Percentiles rank a stretch among this genome's conserved stretches.
Conservation (phyloP, 1,284 basidiomycete genomes). For the Ustilago tritici region DNA sequence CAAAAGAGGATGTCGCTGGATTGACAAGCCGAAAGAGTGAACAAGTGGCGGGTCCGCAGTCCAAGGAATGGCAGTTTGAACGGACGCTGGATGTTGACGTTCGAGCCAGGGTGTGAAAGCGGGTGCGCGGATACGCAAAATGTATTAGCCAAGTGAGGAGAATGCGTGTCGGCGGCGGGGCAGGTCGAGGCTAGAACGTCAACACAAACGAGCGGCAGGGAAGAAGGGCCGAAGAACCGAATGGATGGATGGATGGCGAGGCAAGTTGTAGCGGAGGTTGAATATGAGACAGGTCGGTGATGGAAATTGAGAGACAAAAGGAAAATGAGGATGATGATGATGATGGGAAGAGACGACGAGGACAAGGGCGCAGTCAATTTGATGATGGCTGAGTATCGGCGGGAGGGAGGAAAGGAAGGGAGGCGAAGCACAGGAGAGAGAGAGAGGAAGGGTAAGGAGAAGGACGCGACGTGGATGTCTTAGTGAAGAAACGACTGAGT, state of each 20-base stretch:
- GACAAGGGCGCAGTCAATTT: not conserved
- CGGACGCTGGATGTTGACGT: constrained; percentile 13
- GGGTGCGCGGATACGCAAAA: not conserved
- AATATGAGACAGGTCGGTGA: constrained; percentile 26
- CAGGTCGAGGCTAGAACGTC: not conserved
- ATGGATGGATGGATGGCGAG: constrained; percentile 24
- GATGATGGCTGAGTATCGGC: not conserved
- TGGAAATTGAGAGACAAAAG: constrained; percentile 18
- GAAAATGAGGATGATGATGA: constrained; percentile 1
- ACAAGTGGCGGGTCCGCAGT: not conserved
- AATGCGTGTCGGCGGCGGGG: not conserved
- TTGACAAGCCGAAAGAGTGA: constrained; percentile 6
- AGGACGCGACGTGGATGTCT: not conserved
- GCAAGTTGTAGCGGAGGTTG: constrained; percentile 21
- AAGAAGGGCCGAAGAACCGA: not conserved
- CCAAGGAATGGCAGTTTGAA: not conserved
- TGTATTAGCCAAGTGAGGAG: constrained; percentile 1
- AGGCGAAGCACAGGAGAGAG: constrained; percentile 6
- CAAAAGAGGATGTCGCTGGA: not conserved
- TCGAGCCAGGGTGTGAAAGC: not conserved
- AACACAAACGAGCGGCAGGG: not conserved
- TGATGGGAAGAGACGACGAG: not conserved
- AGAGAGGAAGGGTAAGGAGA: constrained; percentile 3
- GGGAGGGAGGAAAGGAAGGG: not conserved
- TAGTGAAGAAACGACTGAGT: not conserved